Evolutionary conservation across 257 asterid genomes (phyloP), one percentile per base, ranked within the genome.

Genomic region (Coffea eugenioides): DNA sequence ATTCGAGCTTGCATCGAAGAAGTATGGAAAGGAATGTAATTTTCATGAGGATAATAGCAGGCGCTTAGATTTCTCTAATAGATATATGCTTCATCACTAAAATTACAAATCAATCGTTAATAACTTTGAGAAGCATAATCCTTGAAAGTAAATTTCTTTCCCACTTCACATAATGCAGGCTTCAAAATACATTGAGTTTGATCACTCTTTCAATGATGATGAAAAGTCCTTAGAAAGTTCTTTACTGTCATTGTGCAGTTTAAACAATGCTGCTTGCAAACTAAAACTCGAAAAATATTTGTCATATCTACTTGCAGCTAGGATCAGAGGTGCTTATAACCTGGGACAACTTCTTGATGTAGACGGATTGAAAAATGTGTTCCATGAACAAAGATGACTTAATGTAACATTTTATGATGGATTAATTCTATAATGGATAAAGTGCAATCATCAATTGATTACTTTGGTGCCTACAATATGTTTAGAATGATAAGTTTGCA

Each of bases 221-320:
- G 90, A 90, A 70, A 88, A 81, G 79, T 6, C 14, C 3, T 57
- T 70, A 27, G 90, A 90, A 15, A 84, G 77, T 36, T 48, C 82
- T 56, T 85, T 87, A 66, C 66, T 81, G 69, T 25, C 77, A 15
- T 83, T 86, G 1, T 91, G 96, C 75, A 82, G 82, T 82, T 81
- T 87, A 83, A 91, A 91, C 84, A 78, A 88, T 41, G 90, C 94
- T 1, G 96, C 96, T 3, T 91, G 96, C 78, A 91, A 85, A 82
- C 69, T 91, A 76, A 87, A 85, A 81, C 48, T 83, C 52, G 96
- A 85, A 80, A 85, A 90, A 23, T 83, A 86, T 81, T 73, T 4
- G 54, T 31, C 43, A 16, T 16, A 74, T 74, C 34, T 15, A 34
- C 34, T 36, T 2, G 13, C 51, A n/a, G 59, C 12, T 21, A 8